Percentiles rank a stretch among this genome's conserved stretches.
Evolutionary conservation across 2,329 filamentous ascomycete species (phyloP).

Genomic region (Diaporthe vexans): DNA sequence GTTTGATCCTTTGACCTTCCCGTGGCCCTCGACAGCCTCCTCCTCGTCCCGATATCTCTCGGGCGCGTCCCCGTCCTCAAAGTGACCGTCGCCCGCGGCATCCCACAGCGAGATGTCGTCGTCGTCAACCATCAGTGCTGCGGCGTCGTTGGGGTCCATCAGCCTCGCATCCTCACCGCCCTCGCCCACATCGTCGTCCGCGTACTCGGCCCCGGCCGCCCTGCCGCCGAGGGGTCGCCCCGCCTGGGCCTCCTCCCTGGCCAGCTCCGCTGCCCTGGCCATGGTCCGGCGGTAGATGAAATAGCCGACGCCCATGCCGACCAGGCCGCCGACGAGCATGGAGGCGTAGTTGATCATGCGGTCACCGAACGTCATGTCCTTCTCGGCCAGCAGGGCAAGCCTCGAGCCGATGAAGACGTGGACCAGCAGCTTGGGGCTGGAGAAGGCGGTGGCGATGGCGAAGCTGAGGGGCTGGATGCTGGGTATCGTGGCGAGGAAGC

Average conservation of each 20-base stretch:
- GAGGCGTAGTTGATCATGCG: slow-evolving; percentile 87
- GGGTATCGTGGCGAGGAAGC: slow-evolving; percentile 93
- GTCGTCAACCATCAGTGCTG: slow-evolving; percentile 67
- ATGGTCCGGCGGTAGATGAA: slow-evolving; percentile 85
- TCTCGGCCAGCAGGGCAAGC: slow-evolving; percentile 85
- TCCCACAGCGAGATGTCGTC: slow-evolving; percentile 73
- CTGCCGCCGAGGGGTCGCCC: slow-evolving; percentile 33
- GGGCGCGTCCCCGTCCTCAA: slow-evolving; percentile 50
- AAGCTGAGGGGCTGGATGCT: slow-evolving; percentile 84
- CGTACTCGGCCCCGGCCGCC: slow-evolving; percentile 44
- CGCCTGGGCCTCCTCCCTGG: slow-evolving; percentile 58
- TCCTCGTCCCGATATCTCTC: slow-evolving; percentile 48
- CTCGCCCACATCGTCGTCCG: slow-evolving; percentile 62
- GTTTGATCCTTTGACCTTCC: slow-evolving; percentile 45
- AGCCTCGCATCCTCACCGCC: slow-evolving; percentile 45
- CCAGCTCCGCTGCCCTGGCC: slow-evolving; percentile 72
- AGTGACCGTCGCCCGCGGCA: slow-evolving; percentile 53
- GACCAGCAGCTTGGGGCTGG: slow-evolving; percentile 86
- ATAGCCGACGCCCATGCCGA: slow-evolving; percentile 83
- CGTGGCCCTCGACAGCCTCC: slow-evolving; percentile 41
- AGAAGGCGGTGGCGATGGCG: slow-evolving; percentile 83
- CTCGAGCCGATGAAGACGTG: slow-evolving; percentile 93
- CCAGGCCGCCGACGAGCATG: slow-evolving; percentile 78
- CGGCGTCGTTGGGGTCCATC: slow-evolving; percentile 57
- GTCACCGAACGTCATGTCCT: slow-evolving; percentile 83